phyloP scores from a whole-genome alignment of 257 asterid genomes.

The Solanum chmielewskii region DNA sequence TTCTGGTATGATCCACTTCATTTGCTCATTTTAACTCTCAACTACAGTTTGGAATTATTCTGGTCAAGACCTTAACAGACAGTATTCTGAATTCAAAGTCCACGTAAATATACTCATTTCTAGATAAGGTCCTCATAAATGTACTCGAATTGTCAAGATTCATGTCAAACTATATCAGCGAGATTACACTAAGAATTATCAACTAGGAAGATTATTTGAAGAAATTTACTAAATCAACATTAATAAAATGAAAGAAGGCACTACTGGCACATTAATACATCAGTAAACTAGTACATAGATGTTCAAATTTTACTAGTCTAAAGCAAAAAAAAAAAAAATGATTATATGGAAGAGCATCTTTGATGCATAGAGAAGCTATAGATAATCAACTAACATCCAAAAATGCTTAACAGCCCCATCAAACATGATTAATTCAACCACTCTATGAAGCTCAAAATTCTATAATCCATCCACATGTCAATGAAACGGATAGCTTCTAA shows the following conservation, averaged over 20 bases:
- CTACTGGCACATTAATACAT: not conserved
- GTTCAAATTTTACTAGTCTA: not conserved
- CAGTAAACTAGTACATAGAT: not conserved
- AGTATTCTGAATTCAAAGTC: not conserved
- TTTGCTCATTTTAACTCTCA: not conserved
- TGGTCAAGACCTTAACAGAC: not conserved
- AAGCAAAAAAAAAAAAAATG: not conserved
- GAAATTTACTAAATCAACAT: not conserved
- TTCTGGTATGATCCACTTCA: not conserved
- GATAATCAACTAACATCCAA: not conserved
- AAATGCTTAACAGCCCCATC: not conserved
- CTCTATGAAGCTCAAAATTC: not conserved
- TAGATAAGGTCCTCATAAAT: not conserved
- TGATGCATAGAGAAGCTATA: not conserved
- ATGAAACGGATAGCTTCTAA: not conserved
- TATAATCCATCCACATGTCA: not conserved
- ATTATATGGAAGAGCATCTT: not conserved
- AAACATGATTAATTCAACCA: not conserved
- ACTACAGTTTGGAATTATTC: not conserved
- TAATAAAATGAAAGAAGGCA: not conserved
- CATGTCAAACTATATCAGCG: not conserved
- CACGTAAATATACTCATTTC: not conserved
- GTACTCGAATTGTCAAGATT: not conserved
- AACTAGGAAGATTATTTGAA: not conserved
- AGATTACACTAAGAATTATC: not conserved